A percentile compares a stretch with the other conserved stretches of the same genome.
These are phyloP conservation scores for Botrytis hyacinthi DNA, from an alignment of 2,329 filamentous ascomycete genomes.

Conservation along the genomic window DNA sequence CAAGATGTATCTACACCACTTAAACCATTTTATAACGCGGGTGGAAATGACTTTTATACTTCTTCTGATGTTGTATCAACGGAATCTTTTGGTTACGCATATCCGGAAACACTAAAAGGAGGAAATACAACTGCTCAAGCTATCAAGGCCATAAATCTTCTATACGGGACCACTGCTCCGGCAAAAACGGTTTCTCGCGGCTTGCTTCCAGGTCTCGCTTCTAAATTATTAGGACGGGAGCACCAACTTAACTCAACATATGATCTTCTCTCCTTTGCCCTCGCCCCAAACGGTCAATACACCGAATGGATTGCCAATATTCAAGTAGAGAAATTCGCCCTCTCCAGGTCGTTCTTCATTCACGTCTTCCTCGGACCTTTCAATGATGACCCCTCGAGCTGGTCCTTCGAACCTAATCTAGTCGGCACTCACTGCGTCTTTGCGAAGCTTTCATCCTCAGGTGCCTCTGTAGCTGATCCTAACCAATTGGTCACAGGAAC, in stretches of 20 bases:
- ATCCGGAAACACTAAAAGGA: slow-evolving; percentile 43
- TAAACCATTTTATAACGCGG: slow-evolving; percentile 39
- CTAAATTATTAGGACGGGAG: not conserved
- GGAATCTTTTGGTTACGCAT: slow-evolving; percentile 32
- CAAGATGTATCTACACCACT: slow-evolving; percentile 40
- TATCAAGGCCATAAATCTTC: slow-evolving; percentile 55
- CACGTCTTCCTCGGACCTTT: slow-evolving; percentile 63
- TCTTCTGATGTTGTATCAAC: slow-evolving; percentile 28
- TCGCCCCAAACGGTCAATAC: slow-evolving; percentile 24
- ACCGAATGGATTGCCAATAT: slow-evolving; percentile 68
- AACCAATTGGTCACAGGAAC: slow-evolving; percentile 41
- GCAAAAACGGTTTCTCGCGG: slow-evolving; percentile 1
- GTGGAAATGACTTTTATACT: slow-evolving; percentile 46
- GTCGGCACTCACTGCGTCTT: slow-evolving; percentile 41
- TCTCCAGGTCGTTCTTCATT: slow-evolving; percentile 61
- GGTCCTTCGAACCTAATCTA: slow-evolving; percentile 35
- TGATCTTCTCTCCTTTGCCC: not conserved
- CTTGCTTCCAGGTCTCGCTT: not conserved
- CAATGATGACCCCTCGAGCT: slow-evolving; percentile 27
- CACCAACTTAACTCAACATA: slow-evolving; percentile 11
- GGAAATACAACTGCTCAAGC: slow-evolving; percentile 60
- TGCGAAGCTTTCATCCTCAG: slow-evolving; percentile 29
- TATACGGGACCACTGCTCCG: slow-evolving; percentile 42
- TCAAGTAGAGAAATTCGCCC: slow-evolving; percentile 56
- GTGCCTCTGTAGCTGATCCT: slow-evolving; percentile 23